Conservation (phyloP, 2,329 filamentous ascomycete species). For the Clonostachys solani region DNA sequence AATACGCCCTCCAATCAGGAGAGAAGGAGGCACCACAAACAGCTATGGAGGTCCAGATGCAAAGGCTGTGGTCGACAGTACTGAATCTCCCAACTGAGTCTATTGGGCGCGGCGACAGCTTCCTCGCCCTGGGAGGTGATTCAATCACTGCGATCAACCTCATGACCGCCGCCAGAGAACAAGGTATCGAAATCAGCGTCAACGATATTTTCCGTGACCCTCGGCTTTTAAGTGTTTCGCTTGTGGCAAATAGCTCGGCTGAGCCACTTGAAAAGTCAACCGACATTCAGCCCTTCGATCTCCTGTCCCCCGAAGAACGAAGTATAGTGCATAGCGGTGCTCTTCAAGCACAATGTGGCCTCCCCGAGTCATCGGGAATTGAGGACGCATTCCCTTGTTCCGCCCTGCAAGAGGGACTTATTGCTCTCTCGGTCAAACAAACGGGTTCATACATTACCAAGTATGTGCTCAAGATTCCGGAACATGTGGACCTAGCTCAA, state of each 20-base stretch:
- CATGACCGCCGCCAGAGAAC: neutral
- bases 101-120: conserved; percentile 4
- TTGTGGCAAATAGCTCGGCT: too few species aligned
- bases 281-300: too few species aligned
- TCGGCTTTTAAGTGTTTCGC: neutral
- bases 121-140: conserved; percentile 7
- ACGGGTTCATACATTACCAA: neutral
- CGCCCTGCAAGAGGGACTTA: conserved; percentile 31
- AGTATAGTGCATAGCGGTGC: too few species aligned
- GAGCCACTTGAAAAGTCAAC: too few species aligned
- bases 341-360: too few species aligned
- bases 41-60: neutral
- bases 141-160: conserved; percentile 8
- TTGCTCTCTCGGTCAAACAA: conserved; percentile 21
- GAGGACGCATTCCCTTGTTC: conserved; percentile 33
- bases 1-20: neutral
- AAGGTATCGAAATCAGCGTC: conserved; percentile 10
- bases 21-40: neutral
- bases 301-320: too few species aligned
- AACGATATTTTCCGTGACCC: conserved; percentile 46
- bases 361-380: neutral
- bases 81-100: neutral
- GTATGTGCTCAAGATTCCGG: conserved; percentile 10
- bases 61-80: neutral
- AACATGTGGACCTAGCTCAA: conserved; percentile 7